Evolutionary conservation across 2,329 filamentous ascomycete genomes (phyloP), one percentile per base, ranked within the genome.

Genomic region (Apiospora kogelbergensis): DNA sequence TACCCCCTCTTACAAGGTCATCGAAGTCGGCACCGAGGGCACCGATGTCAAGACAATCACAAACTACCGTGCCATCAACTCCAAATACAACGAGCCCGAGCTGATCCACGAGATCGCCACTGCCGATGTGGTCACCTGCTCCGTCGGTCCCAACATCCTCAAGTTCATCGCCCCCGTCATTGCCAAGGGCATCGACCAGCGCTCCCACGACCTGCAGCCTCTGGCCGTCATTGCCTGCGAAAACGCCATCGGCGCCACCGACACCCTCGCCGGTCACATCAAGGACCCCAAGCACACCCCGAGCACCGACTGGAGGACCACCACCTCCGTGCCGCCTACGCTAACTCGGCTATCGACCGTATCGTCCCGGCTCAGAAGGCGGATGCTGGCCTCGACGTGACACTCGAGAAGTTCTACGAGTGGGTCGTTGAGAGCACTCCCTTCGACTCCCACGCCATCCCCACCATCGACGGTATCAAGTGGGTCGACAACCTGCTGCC

Each of bases 361-460:
- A 99, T 99, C 79, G 96, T 98, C 30, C 96, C 96, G 17, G 93
- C 94, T 57, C 96, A 98, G 83, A 91, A 94, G 71, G 83, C 89
- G 66, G 84, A 93, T 75, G 89, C 91, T 30, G 94, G 94, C 68
- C 88, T 99, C 60, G 91, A 98, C 78, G 96, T 99, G 74, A 95
- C 91, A 77, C 94, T 99, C 64, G 96, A 99, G 87, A 96, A 96
- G 84, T 99, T 98, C 87, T 98, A 93, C 84, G 96, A 99, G 85
- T 99, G 96, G 96, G 95, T 96, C 46, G 95, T 99, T 66, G 96
- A 99, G 79, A 85, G 89, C 79, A 91, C 89, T 60, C 95, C 95
- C 2, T 98, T 98, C 81, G 86, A 90, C 72, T 88, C 91, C 72
- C 84, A 87, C 71, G 85, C 86, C 67, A 87, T 89, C 74, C 95